Base-by-base conservation (phyloP, 805 yeast genomes). In the Phaffomyces opuntiae region DNA sequence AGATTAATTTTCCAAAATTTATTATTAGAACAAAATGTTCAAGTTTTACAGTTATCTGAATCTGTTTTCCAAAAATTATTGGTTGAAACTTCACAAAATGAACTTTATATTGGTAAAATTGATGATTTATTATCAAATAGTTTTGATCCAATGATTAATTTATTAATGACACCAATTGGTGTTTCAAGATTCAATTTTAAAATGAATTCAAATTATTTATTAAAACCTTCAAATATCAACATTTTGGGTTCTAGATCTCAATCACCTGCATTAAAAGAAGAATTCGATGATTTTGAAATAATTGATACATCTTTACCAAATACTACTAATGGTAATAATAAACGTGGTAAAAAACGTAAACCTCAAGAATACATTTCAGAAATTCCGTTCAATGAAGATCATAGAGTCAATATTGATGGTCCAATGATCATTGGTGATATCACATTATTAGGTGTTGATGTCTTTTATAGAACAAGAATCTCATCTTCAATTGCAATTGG, bases 101-200 rank as follows among this genome's bases (percentile, higher is more conserved):
- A 62, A 3, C 68, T 64, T n/a, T 61, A 71, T 12, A 17, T 40
- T 33, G 42, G 44, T n/a, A 27, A 36, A 32, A 39, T 39, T 13
- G 40, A 39, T 26, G 36, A 33, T 13, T 62, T 78, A 2, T 78
- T 88, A 51, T 63, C 68, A 4, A 66, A 69, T 5, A 90, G 86
- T 57, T 66, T 78, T 41, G 69, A 68, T 40, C 83, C 88, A 8
- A 68, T 83, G 49, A 65, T 84, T 44, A 75, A 80, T 14, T 68
- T 93, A 38, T 59, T 88, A 39, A 82, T 87, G 83, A 91, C 98
- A 0, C 99, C 99, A 3, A 85, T 93, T 48, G 99, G 99, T 49
- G 80, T 89, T 45, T 85, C 96, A 5, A 80, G 98, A 52, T 86
- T 83, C 61, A 86, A 83, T 55, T 93, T 87, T 63, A 77, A 80